Conservation (phyloP, 2,329 filamentous ascomycete genomes). For the Alternaria brassicae region DNA sequence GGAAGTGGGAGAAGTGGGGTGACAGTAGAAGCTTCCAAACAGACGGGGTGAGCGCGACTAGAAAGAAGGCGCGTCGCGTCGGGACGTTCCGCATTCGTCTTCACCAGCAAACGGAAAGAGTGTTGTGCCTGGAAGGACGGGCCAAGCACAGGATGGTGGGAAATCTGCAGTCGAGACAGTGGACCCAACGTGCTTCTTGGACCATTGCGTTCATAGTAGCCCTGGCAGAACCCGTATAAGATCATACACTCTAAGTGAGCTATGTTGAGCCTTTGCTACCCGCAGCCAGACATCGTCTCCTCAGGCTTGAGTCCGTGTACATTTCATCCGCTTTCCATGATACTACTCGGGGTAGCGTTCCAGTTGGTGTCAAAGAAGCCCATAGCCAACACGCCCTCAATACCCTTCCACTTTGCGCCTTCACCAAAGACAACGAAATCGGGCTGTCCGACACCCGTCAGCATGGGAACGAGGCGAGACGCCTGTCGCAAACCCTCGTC, state of each 20-base stretch:
- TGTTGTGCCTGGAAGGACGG: background rate
- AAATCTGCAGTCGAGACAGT: background rate
- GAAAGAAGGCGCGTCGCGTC: conserved; percentile 23
- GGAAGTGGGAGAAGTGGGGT: conserved; percentile 23
- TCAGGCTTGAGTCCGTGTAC: background rate
- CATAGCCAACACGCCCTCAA: conserved; percentile 60
- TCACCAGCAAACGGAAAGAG: conserved; percentile 14
- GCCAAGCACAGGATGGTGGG: background rate
- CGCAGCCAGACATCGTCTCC: background rate
- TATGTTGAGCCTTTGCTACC: background rate
- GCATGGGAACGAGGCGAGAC: conserved; percentile 61
- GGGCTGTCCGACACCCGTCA: conserved; percentile 65
- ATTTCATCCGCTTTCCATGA: conserved; percentile 29
- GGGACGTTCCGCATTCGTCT: conserved; percentile 11
- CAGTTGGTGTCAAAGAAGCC: conserved; percentile 64
- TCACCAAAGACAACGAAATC: conserved; percentile 62
- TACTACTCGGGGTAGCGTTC: conserved; percentile 59
- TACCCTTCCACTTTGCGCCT: conserved; percentile 59
- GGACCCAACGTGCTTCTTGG: background rate
- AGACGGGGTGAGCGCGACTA: conserved; percentile 17
- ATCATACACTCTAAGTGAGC: background rate
- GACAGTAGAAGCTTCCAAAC: conserved; percentile 11
- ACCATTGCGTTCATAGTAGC: background rate
- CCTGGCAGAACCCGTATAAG: too few species aligned
- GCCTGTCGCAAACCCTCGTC: conserved; percentile 57